Evolutionary conservation across 306 rosid genomes (phyloP), one percentile per base, ranked within the genome.

Genomic region (Cucurbita pepo): DNA sequence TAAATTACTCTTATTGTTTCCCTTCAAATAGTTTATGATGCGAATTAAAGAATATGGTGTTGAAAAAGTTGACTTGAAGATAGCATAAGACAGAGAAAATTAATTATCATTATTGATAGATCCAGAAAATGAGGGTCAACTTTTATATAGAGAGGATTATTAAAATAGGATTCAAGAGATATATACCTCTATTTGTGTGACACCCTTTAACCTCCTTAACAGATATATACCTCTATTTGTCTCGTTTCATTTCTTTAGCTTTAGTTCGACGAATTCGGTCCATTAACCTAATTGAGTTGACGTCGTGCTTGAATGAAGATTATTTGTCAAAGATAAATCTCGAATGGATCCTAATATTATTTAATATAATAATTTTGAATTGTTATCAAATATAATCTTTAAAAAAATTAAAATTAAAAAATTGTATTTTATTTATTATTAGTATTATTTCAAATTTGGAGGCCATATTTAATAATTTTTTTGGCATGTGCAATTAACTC

Each of bases 81-180:
- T 19, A 5, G 53, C 3, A 43, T 43, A 65, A 65, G 71, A 65
- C 71, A 65, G 71, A 61, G 45, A 44, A 63, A 65, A 65, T 65
- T 40, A 65, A 41, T 65, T 65, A 18, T 21, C 50, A 38, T 50
- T 12, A 38, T 65, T 41, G 54, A 61, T 38, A 65, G 71, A 65
- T 65, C 71, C 71, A 43, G 71, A 65, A 65, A 65, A 18, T 19
- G 37, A 65, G 71, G 71, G 71, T 65, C 71, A 65, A 43, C 52
- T 4, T 41, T 65, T 18, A 5, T 6, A 6, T 1, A 12, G 64
- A 65, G 54, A 65, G 19, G 38, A 45, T 65, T 64, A 18, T 18
- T 65, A 65, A 65, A 43, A 30, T 43, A 18, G 21, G 53, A 19
- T 40, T 64, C 3, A 64, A 19, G 15, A 44, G 36, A 65, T 65